phyloP scores from a whole-genome alignment of 345 rosid species.

The Erysimum cheiranthoides region DNA sequence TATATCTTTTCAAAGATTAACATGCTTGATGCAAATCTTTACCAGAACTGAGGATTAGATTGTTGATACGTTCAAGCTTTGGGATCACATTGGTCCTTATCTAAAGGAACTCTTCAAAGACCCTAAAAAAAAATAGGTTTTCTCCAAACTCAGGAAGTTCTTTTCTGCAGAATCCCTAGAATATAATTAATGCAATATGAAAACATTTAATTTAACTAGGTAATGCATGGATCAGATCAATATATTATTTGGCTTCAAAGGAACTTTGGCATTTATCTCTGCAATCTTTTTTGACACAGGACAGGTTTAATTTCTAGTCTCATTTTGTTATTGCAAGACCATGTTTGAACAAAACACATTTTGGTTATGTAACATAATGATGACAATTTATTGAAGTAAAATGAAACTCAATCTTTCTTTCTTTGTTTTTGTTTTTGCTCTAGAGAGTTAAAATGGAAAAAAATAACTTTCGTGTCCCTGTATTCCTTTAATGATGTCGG shows the following conservation, averaged over 20 bases:
- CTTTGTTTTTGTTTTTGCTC: too few relatives aligned
- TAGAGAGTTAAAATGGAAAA: too few relatives aligned
- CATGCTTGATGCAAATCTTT: conserved; percentile 97
- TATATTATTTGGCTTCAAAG: conserved; percentile 50
- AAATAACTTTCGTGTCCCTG: too few relatives aligned
- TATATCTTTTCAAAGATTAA: conserved; percentile 93
- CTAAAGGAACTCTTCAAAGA: conserved; percentile 91
- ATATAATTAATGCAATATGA: conserved; percentile 38
- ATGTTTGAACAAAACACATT: too few relatives aligned
- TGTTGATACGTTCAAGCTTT: conserved; percentile 85
- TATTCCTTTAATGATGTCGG: too few relatives aligned
- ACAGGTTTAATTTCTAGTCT: too few relatives aligned
- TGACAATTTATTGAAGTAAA: too few relatives aligned
- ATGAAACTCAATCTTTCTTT: too few relatives aligned
- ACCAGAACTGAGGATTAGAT: conserved; percentile 90
- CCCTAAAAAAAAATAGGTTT: conserved; percentile 88
- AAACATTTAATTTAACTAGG: conserved; percentile 57
- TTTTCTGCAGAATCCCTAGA: conserved; percentile 6
- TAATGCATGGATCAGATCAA: conserved; percentile 97
- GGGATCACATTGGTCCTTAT: conserved; percentile 79
- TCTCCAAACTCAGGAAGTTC: conserved; percentile 6
- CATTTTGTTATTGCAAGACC: too few relatives aligned
- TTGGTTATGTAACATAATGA: too few relatives aligned
- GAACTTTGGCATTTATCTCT: too few relatives aligned
- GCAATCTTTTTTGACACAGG: too few relatives aligned